These are phyloP conservation scores for Neolentinus lepideus DNA, from an alignment of 1,284 basidiomycete species.

Conservation along the genomic window DNA sequence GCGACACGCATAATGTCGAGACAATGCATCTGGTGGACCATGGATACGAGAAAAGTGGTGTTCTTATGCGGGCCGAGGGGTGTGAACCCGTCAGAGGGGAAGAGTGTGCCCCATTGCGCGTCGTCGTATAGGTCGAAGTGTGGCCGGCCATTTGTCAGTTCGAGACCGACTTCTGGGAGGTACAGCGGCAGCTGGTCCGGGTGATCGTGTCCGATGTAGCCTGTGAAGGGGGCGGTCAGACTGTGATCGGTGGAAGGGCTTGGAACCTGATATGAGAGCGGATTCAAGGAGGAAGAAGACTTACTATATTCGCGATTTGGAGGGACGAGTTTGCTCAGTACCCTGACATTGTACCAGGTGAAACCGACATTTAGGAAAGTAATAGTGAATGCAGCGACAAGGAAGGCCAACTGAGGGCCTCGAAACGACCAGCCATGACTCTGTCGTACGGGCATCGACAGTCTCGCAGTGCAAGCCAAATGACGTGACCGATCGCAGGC, in stretches of 20 bases:
- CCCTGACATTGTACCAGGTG: neutral
- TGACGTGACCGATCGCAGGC: too few relatives aligned
- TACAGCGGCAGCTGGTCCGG: constrained; percentile 14
- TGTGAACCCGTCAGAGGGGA: constrained; percentile 28
- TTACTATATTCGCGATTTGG: neutral
- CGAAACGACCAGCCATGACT: neutral
- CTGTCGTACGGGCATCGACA: too few relatives aligned
- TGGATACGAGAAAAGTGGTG: constrained; percentile 21
- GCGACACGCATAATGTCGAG: constrained; percentile 24
- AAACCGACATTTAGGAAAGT: neutral
- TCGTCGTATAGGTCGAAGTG: constrained; percentile 18
- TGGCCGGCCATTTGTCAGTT: constrained; percentile 7
- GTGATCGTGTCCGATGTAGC: constrained; percentile 14
- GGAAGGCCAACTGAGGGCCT: neutral
- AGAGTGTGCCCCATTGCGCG: constrained; percentile 28
- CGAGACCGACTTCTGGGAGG: constrained; percentile 10
- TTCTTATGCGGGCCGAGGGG: constrained; percentile 24
- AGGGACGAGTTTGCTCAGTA: neutral
- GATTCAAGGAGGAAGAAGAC: neutral
- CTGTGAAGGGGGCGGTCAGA: constrained; percentile 10
- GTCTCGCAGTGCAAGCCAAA: too few relatives aligned
- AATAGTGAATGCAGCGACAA: neutral
- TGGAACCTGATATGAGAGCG: neutral
- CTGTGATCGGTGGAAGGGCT: too few relatives aligned
- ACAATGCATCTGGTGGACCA: constrained; percentile 30